Evolutionary conservation across 1,284 basidiomycete genomes (phyloP).

Genomic region (Nidula niveotomentosa): DNA sequence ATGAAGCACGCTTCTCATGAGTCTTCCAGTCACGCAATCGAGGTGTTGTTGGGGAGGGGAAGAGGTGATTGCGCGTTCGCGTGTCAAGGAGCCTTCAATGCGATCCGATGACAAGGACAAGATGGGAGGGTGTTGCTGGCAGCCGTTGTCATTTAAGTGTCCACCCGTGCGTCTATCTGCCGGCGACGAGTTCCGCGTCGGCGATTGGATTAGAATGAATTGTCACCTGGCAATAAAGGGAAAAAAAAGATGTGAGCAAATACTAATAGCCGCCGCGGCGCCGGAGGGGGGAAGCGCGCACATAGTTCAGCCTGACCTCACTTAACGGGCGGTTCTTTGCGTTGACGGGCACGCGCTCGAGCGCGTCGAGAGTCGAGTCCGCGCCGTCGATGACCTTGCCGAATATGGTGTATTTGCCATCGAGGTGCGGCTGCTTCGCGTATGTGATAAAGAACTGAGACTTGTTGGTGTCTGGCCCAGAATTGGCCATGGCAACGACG

Average conservation of each 20-base stretch:
- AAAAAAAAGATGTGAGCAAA: too few species aligned
- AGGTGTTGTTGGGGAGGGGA: too few species aligned
- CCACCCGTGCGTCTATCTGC: conserved; percentile 9
- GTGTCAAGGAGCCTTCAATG: background rate
- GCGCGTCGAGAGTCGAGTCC: conserved; percentile 85
- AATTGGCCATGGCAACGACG: conserved; percentile 96
- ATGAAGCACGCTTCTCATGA: too few species aligned
- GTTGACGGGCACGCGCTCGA: conserved; percentile 90
- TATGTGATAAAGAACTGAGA: conserved; percentile 96
- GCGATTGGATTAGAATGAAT: conserved; percentile 97
- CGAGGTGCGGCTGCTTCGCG: conserved; percentile 88
- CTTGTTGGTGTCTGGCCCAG: conserved; percentile 92
- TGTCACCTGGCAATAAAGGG: conserved; percentile 59
- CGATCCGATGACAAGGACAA: background rate
- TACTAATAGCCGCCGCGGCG: too few species aligned
- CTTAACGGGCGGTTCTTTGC: conserved; percentile 86
- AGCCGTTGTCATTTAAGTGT: too few species aligned
- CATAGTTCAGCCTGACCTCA: conserved; percentile 81
- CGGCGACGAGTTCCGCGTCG: conserved; percentile 51
- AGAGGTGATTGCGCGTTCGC: background rate
- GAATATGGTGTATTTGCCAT: conserved; percentile 94
- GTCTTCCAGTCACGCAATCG: too few species aligned
- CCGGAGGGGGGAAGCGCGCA: conserved; percentile 35
- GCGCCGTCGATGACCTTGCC: conserved; percentile 95
- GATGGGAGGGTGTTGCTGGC: background rate